A percentile compares a stretch with the other conserved stretches of the same genome.
Evolutionary conservation across 2,329 filamentous ascomycete genomes (phyloP).

Genomic region (Achaetomium macrosporum): DNA sequence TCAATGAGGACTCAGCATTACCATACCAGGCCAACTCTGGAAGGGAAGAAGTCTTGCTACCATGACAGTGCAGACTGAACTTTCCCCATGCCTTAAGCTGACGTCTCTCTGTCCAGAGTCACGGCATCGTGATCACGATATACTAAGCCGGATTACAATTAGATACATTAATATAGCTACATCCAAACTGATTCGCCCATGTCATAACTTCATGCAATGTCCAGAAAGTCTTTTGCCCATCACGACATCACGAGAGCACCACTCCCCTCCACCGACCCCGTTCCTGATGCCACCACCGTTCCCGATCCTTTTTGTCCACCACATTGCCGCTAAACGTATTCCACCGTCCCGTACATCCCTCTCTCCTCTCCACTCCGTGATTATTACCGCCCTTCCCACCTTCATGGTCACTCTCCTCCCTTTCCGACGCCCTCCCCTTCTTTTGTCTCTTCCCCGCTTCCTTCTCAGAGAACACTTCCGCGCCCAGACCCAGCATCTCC

Average conservation of each 20-base stretch:
- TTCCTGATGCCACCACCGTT: conserved; percentile 33
- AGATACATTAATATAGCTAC: conserved; percentile 1
- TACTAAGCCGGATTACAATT: neutral
- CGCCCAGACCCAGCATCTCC: conserved; percentile 31
- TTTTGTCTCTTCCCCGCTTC: conserved; percentile 18
- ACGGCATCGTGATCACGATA: too few relatives aligned
- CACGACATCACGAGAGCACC: conserved; percentile 24
- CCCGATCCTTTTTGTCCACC: conserved; percentile 31
- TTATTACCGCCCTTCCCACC: conserved; percentile 6
- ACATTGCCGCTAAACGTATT: conserved; percentile 26
- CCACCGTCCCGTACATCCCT: conserved; percentile 32
- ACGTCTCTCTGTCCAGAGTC: too few relatives aligned
- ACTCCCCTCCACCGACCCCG: conserved; percentile 30
- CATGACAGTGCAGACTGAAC: too few relatives aligned
- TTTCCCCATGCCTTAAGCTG: too few relatives aligned
- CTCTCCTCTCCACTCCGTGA: conserved; percentile 15
- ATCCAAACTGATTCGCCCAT: neutral
- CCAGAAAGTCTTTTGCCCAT: neutral
- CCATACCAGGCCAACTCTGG: too few relatives aligned
- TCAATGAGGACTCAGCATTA: too few relatives aligned
- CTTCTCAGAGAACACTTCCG: neutral
- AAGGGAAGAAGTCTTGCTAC: too few relatives aligned
- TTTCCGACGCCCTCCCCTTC: conserved; percentile 8
- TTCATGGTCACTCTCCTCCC: conserved; percentile 13
- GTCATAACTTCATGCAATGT: conserved; percentile 9